Percentiles rank a stretch among this genome's conserved stretches.
Conservation (phyloP, 768 basidiomycete species). For the Suillus discolor region DNA sequence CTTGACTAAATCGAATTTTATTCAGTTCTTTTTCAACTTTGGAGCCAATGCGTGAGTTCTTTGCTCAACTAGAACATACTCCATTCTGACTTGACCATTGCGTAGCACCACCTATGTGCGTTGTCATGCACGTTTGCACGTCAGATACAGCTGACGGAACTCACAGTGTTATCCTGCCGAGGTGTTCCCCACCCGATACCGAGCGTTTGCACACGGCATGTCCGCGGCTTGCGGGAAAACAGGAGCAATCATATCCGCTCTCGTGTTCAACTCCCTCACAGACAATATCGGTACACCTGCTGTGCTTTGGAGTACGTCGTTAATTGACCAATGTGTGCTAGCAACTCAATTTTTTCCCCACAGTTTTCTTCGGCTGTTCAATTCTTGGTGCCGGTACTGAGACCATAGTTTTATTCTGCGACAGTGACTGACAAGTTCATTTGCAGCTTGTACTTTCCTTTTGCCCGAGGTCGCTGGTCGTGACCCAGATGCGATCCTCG, state of each 20-base stretch:
- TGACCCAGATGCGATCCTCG: conserved; percentile 50
- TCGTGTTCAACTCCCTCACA: conserved; percentile 69
- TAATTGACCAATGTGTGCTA: conserved; percentile 10
- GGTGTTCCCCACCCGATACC: conserved; percentile 78
- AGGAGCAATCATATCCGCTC: conserved; percentile 76
- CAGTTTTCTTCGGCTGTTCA: conserved; percentile 71
- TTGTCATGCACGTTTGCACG: conserved; percentile 12
- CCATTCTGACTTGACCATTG: neutral
- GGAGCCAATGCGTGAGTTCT: conserved; percentile 64
- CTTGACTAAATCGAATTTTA: neutral
- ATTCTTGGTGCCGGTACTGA: conserved; percentile 51
- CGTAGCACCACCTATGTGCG: conserved; percentile 55
- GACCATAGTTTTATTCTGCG: conserved; percentile 10
- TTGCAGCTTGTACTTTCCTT: conserved; percentile 42
- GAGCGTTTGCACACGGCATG: conserved; percentile 73
- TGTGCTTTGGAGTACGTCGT: conserved; percentile 70
- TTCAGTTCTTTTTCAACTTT: conserved; percentile 80
- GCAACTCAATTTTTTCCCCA: neutral
- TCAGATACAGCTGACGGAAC: neutral
- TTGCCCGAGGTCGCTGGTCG: conserved; percentile 55
- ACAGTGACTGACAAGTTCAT: neutral
- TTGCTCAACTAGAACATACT: neutral
- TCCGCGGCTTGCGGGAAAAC: conserved; percentile 74
- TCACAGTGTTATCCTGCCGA: conserved; percentile 70
- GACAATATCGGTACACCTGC: conserved; percentile 62